Percentiles rank a stretch among this genome's conserved stretches.
Evolutionary conservation across 2,329 filamentous ascomycete genomes (phyloP).

Genomic region (Cytospora leucostoma): DNA sequence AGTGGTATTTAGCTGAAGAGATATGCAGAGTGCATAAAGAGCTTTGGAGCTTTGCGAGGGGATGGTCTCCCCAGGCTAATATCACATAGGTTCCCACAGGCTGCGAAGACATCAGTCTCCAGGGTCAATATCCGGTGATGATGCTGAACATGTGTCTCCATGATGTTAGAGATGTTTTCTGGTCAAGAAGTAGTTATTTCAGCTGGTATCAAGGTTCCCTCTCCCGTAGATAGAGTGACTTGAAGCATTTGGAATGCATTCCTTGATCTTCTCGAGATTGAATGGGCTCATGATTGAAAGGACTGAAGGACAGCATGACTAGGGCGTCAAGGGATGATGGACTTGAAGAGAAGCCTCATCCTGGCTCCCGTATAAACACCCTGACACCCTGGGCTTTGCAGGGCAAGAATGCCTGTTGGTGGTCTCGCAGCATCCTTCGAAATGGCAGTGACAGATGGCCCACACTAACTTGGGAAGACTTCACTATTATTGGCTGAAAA

Average conservation of each 20-base stretch:
- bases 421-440: background rate
- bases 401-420: background rate
- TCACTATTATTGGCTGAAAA: background rate
- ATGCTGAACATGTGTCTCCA: background rate
- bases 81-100: background rate
- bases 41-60: too few relatives aligned
- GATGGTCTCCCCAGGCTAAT: background rate
- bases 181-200: background rate
- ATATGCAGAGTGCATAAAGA: background rate
- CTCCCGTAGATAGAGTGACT: background rate
- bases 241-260: background rate
- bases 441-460: background rate
- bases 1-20: background rate
- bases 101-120: background rate
- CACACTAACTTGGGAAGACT: background rate
- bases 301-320: background rate
- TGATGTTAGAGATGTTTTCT: background rate
- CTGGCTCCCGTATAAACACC: background rate
- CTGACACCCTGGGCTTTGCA: background rate
- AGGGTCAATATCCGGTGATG: background rate
- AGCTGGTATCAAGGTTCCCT: background rate
- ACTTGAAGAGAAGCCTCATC: background rate
- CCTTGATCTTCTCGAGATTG: background rate
- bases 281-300: background rate
- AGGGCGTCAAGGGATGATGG: background rate